Evolutionary conservation across 2,329 filamentous ascomycete genomes (phyloP), one percentile per base, ranked within the genome.

Genomic region (Penicillium rolfsii): DNA sequence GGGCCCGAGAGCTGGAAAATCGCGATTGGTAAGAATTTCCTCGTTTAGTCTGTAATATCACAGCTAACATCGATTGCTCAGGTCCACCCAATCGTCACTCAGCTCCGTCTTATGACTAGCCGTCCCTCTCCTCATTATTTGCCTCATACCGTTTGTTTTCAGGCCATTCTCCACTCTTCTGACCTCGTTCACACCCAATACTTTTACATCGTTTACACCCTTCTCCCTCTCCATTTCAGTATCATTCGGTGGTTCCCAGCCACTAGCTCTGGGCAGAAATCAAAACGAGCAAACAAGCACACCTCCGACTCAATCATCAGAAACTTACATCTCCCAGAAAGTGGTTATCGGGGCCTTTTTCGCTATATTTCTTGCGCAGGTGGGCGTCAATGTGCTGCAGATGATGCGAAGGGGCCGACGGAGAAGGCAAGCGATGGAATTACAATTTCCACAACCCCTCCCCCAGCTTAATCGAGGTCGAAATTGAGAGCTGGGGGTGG

Each of bases 1-100:
- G 93, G 93, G 89, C 94, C 62, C 79, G 85, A 59, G 85, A 89
- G 71, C 88, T 91, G 77, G 88, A 93, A 72, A 82, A 82, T 54
- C 85, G 84, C 66, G 82, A 86, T 79, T 91, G 89, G 91, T 93
- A 81, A 38, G n/a, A 57, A 40, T 50, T 57, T 28, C 38, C 49
- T 57, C 26, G 33, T 19, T 6, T 53, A 63, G 36, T 33, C 57
- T 61, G 53, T 43, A 48, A 46, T 60, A 58, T 63, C 59, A 63
- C 67, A n/a, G 46, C 59, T 38, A 52, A 53, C 26, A 49, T 35
- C 38, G 48, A 46, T 36, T 38, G 38, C 38, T 36, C 60, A 75
- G 73, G 71, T 69, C 73, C 57, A 69, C 71, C 53, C 69, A 72
- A 50, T 71, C 72, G 53, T 72, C 74, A 8, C 66, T 76, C 41